These are phyloP conservation scores for Ogataea hybrid DNA, from an alignment of 1,139 yeast species.

Conservation along the genomic window DNA sequence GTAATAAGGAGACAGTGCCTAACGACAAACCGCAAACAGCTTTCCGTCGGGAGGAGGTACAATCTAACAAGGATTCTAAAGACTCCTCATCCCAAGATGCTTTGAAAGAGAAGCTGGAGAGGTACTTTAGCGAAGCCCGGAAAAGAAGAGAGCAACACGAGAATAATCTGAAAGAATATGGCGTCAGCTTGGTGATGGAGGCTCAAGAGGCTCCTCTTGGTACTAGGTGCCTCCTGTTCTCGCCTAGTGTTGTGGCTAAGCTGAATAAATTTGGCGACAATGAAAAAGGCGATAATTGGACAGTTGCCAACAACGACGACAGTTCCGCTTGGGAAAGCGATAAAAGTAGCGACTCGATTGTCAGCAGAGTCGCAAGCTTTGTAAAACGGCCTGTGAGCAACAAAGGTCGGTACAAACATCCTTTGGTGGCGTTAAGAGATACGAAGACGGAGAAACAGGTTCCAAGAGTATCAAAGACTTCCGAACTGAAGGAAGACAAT, in stretches of 20 bases:
- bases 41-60: too few relatives aligned
- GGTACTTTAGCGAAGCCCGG: conserved; percentile 5
- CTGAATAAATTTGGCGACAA: conserved; percentile 7
- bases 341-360: conserved; percentile 2
- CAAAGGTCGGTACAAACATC: conserved; percentile 1
- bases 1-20: neutral
- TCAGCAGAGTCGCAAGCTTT: conserved; percentile 2
- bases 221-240: conserved; percentile 10
- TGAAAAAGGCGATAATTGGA: conserved; percentile 14
- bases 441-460: neutral
- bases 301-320: conserved; percentile 5
- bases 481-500: neutral
- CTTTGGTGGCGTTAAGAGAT: conserved; percentile 1
- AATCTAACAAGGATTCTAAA: too few relatives aligned
- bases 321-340: conserved; percentile 3
- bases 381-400: neutral
- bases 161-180: conserved; percentile 9
- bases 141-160: conserved; percentile 13
- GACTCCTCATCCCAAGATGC: neutral
- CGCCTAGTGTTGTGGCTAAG: conserved; percentile 15
- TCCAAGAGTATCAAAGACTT: neutral
- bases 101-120: conserved; percentile 3
- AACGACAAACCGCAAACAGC: too few relatives aligned
- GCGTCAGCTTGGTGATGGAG: conserved; percentile 14
- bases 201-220: conserved; percentile 5